A percentile compares a stretch with the other conserved stretches of the same genome.
Conservation (phyloP, 1,284 basidiomycete genomes). For the Tilletiaria anomala region DNA sequence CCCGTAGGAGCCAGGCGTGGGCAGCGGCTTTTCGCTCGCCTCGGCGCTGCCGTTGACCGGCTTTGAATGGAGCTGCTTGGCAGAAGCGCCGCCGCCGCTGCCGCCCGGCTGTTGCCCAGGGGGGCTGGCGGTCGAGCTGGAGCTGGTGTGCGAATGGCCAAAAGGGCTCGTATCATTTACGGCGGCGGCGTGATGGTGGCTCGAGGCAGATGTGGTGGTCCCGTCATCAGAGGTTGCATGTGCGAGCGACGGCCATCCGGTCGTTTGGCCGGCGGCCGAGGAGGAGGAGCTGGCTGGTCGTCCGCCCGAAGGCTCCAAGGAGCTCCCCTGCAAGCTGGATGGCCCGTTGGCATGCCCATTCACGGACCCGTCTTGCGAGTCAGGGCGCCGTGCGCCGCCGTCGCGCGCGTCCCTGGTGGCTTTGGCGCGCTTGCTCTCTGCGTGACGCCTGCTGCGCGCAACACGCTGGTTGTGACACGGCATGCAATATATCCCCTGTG, state of each 20-base stretch:
- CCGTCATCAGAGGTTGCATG: background rate
- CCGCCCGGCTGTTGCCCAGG: background rate
- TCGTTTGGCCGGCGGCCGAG: background rate
- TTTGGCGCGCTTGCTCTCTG: slow-evolving; percentile 49
- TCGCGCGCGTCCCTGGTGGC: background rate
- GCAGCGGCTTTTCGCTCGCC: no score
- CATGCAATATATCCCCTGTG: slow-evolving; percentile 98
- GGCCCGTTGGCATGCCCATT: background rate
- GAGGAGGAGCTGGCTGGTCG: background rate
- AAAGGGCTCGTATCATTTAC: background rate
- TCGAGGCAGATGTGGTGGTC: no score
- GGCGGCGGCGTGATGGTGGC: background rate
- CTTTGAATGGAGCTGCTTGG: no score
- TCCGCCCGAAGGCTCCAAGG: background rate
- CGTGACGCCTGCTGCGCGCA: slow-evolving; percentile 72
- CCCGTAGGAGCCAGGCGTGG: no score
- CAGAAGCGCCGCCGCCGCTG: background rate
- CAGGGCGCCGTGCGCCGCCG: background rate
- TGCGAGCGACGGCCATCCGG: background rate
- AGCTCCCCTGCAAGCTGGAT: background rate
- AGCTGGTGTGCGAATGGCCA: background rate
- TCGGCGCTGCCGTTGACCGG: no score
- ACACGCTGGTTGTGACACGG: slow-evolving; percentile 91
- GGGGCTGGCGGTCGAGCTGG: background rate
- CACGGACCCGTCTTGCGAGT: background rate